phyloP scores from a whole-genome alignment of 441 rosid species.

The Jatropha podagrica region DNA sequence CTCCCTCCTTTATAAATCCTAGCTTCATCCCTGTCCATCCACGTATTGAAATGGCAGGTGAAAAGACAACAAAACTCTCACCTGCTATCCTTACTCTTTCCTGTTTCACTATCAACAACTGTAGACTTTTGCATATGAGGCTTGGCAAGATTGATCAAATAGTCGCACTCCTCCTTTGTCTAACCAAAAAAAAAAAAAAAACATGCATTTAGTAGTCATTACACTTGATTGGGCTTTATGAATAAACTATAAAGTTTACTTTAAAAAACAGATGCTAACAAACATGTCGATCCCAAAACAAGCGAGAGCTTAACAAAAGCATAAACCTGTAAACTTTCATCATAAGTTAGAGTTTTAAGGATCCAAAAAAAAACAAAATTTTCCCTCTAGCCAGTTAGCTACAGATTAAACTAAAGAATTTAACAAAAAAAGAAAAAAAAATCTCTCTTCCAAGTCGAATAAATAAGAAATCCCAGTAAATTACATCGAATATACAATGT shows the following conservation, averaged over 20 bases:
- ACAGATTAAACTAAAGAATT: neutral
- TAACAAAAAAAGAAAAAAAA: neutral
- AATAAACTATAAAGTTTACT: neutral
- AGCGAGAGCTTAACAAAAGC: neutral
- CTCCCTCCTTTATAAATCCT: too few species aligned
- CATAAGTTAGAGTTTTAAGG: neutral
- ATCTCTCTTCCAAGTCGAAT: neutral
- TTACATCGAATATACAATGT: neutral
- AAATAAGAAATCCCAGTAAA: neutral
- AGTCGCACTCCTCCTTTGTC: constrained; percentile 80
- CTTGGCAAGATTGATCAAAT: constrained; percentile 70
- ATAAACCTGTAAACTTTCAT: neutral
- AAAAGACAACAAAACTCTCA: constrained; percentile 14
- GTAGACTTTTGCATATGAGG: constrained; percentile 85
- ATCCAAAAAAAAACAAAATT: neutral
- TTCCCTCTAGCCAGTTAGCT: neutral
- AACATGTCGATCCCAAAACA: neutral
- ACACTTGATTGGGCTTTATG: neutral
- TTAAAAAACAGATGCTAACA: neutral
- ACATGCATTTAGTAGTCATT: neutral
- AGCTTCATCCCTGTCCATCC: too few species aligned
- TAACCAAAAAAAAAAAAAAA: constrained; percentile 36
- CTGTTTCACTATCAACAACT: constrained; percentile 79
- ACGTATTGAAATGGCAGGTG: neutral
- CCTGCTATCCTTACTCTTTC: constrained; percentile 92